Percentiles rank a stretch among this genome's conserved stretches.
Evolutionary conservation across 352 stramenopile species (phyloP).

Genomic region (Globisporangium rhizosaccharum): DNA sequence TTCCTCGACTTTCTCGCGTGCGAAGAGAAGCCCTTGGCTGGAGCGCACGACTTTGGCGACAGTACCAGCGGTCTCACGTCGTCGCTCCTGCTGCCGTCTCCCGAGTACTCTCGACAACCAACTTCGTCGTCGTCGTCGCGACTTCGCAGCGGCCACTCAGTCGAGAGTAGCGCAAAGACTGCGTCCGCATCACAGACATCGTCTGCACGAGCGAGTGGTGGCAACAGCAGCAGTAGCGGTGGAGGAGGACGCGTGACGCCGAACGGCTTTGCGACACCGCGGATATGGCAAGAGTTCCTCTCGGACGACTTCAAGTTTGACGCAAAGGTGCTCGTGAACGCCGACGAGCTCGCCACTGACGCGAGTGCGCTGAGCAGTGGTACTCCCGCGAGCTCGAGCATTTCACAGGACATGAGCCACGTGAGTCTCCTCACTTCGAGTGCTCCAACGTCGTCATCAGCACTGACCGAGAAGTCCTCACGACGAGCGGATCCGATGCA

Average conservation of each 20-base stretch:
- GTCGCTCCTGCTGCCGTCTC: slow-evolving; percentile 4
- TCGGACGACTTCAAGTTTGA: slow-evolving; percentile 69
- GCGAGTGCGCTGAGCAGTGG: not conserved
- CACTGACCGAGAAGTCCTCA: not conserved
- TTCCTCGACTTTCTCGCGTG: slow-evolving; percentile 71
- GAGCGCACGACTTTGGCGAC: not conserved
- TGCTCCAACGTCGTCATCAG: not conserved
- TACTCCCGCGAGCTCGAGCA: slow-evolving; percentile 6
- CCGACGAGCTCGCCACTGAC: not conserved
- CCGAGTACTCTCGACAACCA: slow-evolving; percentile 6
- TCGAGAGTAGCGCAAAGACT: slow-evolving; percentile 2
- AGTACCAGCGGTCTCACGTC: not conserved
- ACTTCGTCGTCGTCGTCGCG: not conserved
- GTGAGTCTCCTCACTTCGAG: slow-evolving; percentile 3
- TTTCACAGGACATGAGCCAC: slow-evolving; percentile 12
- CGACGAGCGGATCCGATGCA: not conserved
- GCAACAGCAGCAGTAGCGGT: slow-evolving; percentile 15
- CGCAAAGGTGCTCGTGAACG: slow-evolving; percentile 12
- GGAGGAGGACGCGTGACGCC: slow-evolving; percentile 11
- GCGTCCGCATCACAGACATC: not conserved
- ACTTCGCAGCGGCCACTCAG: slow-evolving; percentile 10
- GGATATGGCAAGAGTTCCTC: slow-evolving; percentile 73
- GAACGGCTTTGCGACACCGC: slow-evolving; percentile 24
- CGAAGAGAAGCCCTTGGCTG: slow-evolving; percentile 50
- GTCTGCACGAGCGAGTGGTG: not conserved